phyloP scores from a whole-genome alignment of 2,329 filamentous ascomycete genomes.

The Paecilomyces sp. region DNA sequence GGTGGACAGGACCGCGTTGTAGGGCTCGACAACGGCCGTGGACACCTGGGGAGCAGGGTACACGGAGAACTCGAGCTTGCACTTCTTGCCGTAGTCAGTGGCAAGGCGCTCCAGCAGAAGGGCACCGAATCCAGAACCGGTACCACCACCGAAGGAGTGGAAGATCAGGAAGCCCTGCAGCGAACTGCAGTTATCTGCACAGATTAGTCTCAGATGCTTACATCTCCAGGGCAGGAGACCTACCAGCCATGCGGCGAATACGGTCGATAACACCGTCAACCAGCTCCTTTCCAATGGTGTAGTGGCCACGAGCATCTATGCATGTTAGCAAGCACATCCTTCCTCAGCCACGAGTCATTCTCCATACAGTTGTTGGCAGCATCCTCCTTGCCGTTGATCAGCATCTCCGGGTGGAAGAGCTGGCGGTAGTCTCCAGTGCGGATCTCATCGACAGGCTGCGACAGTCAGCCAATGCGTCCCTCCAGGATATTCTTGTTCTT shows the following conservation, averaged over 20 bases:
- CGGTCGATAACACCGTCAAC: conserved; percentile 58
- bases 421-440: conserved; percentile 56
- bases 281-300: conserved; percentile 62
- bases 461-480: conserved; percentile 7
- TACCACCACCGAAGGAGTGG: conserved; percentile 63
- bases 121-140: conserved; percentile 60
- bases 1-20: conserved; percentile 52
- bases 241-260: conserved; percentile 57
- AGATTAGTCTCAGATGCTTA: neutral
- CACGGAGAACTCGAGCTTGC: conserved; percentile 60
- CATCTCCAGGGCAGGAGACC: conserved; percentile 7
- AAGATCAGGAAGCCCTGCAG: conserved; percentile 63
- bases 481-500: neutral
- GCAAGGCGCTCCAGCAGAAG: conserved; percentile 58
- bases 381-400: conserved; percentile 63
- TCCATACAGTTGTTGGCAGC: conserved; percentile 58
- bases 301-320: conserved; percentile 60
- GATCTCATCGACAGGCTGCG: conserved; percentile 59
- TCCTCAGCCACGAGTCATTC: neutral
- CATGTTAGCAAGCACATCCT: conserved; percentile 8
- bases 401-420: conserved; percentile 59
- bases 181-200: conserved; percentile 56
- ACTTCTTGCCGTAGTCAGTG: conserved; percentile 61
- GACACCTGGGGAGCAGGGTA: conserved; percentile 59
- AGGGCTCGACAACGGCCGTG: conserved; percentile 62